Evolutionary conservation across 352 stramenopile species (phyloP), one percentile per base, ranked within the genome.

Genomic region (Phytophthora hybrid): DNA sequence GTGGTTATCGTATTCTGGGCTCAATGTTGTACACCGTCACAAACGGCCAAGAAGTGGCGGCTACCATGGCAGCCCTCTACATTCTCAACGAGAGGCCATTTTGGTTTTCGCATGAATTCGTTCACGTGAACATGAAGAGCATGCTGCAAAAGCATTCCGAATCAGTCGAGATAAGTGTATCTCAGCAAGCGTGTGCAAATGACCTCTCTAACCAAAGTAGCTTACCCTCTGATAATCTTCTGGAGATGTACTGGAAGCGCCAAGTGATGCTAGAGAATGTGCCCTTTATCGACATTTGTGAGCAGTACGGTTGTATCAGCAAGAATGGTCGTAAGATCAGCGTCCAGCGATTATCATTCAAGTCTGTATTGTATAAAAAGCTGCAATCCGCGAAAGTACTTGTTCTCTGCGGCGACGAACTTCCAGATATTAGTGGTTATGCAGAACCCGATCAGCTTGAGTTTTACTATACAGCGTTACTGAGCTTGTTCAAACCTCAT

Each of bases 211-310:
- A 29, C 2, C 26, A 29, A 29, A 29, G 1, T 29, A 29, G 26
- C 26, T 4, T 29, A 29, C 26, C 26, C 26, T 29, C 34, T 41
- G 1, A 59, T 5, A 74, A 39, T 18, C 1, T 23, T 5, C 11
- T 75, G 0, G 47, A 78, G 4, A n/a, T 52, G 2, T 78, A 75
- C 23, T 72, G 71, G 57, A 68, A 49, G n/a, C 37, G 58, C 2
- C 13, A 57, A 5, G 0, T 4, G 0, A 11, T 13, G 5, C 11
- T 75, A 1, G 57, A 69, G 23, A 52, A 34, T 8, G 6, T 2
- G 9, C 41, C 14, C 0, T 74, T 78, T 21, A 62, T 71, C 7
- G 55, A 74, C 0, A 54, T 69, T 59, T 78, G 66, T 7, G 66
- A 71, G 32, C 1, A 47, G 2, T 68, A 62, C 34, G 51, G 65